Evolutionary conservation across 345 rosid genomes (phyloP).

Genomic region (Bretschneidera sinensis): DNA sequence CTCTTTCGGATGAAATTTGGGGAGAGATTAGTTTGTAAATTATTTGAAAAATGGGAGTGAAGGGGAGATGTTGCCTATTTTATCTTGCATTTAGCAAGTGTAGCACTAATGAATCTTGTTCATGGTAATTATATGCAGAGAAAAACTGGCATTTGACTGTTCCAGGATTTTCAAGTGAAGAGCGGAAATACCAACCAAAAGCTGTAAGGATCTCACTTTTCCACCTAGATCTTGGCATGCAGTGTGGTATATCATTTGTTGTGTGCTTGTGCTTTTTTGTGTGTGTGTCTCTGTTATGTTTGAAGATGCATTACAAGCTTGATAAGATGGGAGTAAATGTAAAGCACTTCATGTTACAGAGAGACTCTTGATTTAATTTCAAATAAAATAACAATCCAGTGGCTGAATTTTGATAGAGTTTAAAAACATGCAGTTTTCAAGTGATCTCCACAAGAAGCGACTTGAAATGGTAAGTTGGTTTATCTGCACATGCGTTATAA

Average conservation of each 20-base stretch:
- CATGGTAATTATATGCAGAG: constrained; percentile 47
- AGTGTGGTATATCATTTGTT: neutral
- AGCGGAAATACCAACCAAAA: constrained; percentile 52
- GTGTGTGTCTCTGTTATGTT: neutral
- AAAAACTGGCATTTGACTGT: constrained; percentile 77
- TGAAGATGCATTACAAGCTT: neutral
- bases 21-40: no score
- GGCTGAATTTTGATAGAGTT: constrained; percentile 22
- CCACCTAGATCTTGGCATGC: neutral
- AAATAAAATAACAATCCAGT: constrained; percentile 2
- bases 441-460: constrained; percentile 71
- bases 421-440: constrained; percentile 49
- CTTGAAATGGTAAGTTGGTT: constrained; percentile 62
- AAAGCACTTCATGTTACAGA: neutral
- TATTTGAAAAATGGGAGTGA: no score
- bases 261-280: neutral
- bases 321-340: neutral
- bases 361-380: neutral
- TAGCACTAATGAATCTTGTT: constrained; percentile 15
- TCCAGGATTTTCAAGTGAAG: constrained; percentile 88
- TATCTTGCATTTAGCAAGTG: constrained; percentile 4
- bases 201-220: constrained; percentile 40
- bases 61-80: constrained; percentile 1
- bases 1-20: constrained; percentile 12
- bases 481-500: neutral